Base-by-base conservation (phyloP, 2,329 filamentous ascomycete species). In the Neoscytalidium dimidiatum region DNA sequence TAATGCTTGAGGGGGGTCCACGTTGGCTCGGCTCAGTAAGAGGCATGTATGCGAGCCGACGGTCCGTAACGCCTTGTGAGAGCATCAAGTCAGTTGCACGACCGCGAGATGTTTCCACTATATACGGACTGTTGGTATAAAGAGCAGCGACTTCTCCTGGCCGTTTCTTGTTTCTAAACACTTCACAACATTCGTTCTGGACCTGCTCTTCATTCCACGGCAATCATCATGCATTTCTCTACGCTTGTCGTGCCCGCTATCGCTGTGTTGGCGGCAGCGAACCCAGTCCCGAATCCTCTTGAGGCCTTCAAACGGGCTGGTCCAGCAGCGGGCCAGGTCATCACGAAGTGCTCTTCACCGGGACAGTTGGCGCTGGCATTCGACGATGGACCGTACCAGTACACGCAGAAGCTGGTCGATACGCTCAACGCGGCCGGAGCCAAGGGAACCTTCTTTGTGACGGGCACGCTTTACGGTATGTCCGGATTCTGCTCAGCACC, bases 361-460 rank as follows among this genome's bases (percentile, higher is more conserved):
- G 73, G 73, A 8, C 64, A 69, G 64, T 66, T 77, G 38, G 75
- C 75, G 13, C 70, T 77, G 4, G 74, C 75, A 44, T 77, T 75
- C 68, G 75, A 77, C 38, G 75, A 77, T 29, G 75, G 75, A 2
- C 75, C 75, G 35, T 76, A 74, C 21, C 72, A 74, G 35, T 73
- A 75, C 69, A 77, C 74, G 1, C 71, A 75, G 60, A 72, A 72
- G 64, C 70, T 75, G 14, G 69, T 72, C 13, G 72, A 77, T 49
- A 76, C 71, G 0, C 52, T 77, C 33, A 71, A 67, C 2, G 70
- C 71, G 0, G 74, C 70, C 23, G 74, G 71, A 23, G 74, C 73
- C 0, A 76, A 77, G 65, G 74, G 70, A 3, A 77, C 74, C 8
- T 76, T 77, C 62, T 77, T 77, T 66, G 73, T 76, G 2, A 77